Conservation (phyloP, 2,329 filamentous ascomycete species). For the Verticillium tricorpus region DNA sequence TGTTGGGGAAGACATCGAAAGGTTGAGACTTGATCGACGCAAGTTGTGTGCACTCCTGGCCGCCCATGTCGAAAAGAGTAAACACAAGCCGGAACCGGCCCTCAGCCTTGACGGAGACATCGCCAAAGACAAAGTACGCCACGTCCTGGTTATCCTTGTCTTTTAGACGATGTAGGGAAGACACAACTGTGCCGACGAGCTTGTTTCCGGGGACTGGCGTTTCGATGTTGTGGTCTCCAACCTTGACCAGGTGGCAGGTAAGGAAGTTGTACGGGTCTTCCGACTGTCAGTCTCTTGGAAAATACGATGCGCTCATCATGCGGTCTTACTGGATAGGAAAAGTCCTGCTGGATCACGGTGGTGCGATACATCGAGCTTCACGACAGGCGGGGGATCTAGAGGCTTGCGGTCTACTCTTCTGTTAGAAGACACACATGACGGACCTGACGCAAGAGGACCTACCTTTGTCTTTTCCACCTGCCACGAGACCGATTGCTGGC, state of each 20-base stretch:
- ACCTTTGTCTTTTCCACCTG: neutral
- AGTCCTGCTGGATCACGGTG: slow-evolving; percentile 33
- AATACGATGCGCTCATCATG: neutral
- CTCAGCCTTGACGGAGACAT: slow-evolving; percentile 72
- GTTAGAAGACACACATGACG: neutral
- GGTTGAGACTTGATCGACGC: slow-evolving; percentile 51
- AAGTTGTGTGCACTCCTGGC: slow-evolving; percentile 17
- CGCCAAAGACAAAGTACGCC: slow-evolving; percentile 87
- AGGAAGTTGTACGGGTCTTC: slow-evolving; percentile 46
- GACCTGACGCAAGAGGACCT: neutral
- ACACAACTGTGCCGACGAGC: slow-evolving; percentile 69
- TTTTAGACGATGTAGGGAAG: slow-evolving; percentile 77
- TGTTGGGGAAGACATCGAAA: slow-evolving; percentile 62
- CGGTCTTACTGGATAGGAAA: slow-evolving; percentile 50
- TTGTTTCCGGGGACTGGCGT: slow-evolving; percentile 35
- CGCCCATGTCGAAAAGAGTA: slow-evolving; percentile 59
- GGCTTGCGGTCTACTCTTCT: slow-evolving; percentile 66
- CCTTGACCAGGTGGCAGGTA: slow-evolving; percentile 35
- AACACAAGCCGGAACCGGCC: slow-evolving; percentile 73
- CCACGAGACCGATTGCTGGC: neutral
- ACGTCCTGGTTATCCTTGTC: slow-evolving; percentile 73
- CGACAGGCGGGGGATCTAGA: slow-evolving; percentile 80
- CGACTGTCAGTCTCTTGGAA: neutral
- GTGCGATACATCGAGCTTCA: slow-evolving; percentile 58
- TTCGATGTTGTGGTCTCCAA: slow-evolving; percentile 24